Conservation (phyloP, 1,284 basidiomycete genomes). For the Volvariella surrecta region DNA sequence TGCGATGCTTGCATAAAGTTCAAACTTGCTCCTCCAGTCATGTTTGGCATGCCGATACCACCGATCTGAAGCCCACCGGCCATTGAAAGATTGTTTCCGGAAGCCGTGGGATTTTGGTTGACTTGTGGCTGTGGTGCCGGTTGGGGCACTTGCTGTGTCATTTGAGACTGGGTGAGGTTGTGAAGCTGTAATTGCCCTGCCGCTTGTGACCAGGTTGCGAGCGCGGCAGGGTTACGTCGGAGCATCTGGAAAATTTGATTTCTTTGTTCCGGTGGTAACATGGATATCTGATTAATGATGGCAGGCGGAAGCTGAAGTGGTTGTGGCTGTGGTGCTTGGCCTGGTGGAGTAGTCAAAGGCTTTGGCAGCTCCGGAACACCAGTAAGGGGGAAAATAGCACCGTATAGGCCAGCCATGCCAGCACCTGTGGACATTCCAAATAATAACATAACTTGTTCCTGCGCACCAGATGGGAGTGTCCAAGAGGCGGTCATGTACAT, state of each 20-base stretch:
- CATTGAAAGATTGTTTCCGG: too few relatives aligned
- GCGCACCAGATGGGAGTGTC: conserved; percentile 33
- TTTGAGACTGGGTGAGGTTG: too few relatives aligned
- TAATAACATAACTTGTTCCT: conserved; percentile 41
- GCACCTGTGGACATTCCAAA: conserved; percentile 25
- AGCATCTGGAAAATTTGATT: conserved; percentile 8
- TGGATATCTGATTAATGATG: conserved; percentile 9
- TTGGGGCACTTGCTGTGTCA: too few relatives aligned
- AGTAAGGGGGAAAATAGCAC: conserved; percentile 44
- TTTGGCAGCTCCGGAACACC: conserved; percentile 47
- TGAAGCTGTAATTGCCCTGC: too few relatives aligned
- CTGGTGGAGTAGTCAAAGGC: conserved; percentile 5
- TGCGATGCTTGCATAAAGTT: conserved; percentile 4
- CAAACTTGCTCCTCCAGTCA: too few relatives aligned
- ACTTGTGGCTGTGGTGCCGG: too few relatives aligned
- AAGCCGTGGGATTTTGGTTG: too few relatives aligned
- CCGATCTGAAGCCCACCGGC: too few relatives aligned
- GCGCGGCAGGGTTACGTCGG: too few relatives aligned
- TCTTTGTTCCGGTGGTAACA: conserved; percentile 19
- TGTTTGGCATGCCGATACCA: too few relatives aligned
- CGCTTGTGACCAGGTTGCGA: too few relatives aligned
- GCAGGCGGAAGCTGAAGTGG: conserved; percentile 7
- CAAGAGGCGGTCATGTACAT: conserved; percentile 49
- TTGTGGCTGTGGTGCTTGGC: conserved; percentile 3
- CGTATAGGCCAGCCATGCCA: conserved; percentile 26